phyloP scores from a whole-genome alignment of 2,329 filamentous ascomycete species.

The Ampelomyces quisqualis region DNA sequence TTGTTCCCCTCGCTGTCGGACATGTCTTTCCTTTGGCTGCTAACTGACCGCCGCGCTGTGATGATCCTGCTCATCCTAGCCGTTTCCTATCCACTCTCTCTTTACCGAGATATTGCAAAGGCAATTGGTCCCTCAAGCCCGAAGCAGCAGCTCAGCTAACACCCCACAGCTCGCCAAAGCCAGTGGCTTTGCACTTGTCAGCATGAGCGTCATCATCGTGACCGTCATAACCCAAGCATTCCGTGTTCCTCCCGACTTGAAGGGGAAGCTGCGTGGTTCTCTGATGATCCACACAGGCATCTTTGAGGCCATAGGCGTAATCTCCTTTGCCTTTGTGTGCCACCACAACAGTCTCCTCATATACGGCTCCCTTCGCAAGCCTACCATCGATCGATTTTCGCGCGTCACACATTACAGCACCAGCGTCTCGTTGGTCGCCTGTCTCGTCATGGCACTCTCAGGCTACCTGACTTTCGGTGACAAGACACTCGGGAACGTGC shows the following conservation, averaged over 20 bases:
- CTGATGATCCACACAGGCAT: conserved; percentile 83
- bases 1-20: conserved; percentile 74
- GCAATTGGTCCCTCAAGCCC: conserved; percentile 12
- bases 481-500: conserved; percentile 87
- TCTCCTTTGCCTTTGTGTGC: conserved; percentile 82
- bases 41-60: conserved; percentile 77
- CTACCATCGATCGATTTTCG: conserved; percentile 92
- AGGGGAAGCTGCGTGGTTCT: conserved; percentile 69
- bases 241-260: conserved; percentile 68
- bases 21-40: conserved; percentile 75
- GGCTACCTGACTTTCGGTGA: conserved; percentile 94
- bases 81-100: conserved; percentile 84
- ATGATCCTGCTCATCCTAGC: conserved; percentile 87
- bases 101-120: conserved; percentile 97
- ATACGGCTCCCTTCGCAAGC: conserved; percentile 90
- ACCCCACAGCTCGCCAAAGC: conserved; percentile 79
- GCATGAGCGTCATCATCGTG: conserved; percentile 86
- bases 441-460: conserved; percentile 80
- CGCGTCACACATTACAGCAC: conserved; percentile 94
- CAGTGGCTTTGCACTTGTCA: conserved; percentile 86
- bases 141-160: conserved; percentile 35
- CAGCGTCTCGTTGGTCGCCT: conserved; percentile 85
- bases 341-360: conserved; percentile 97
- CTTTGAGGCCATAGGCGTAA: conserved; percentile 95
- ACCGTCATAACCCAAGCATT: conserved; percentile 85